Conservation (phyloP, 2,329 filamentous ascomycete genomes). For the Aphanoascus verrucosus region DNA sequence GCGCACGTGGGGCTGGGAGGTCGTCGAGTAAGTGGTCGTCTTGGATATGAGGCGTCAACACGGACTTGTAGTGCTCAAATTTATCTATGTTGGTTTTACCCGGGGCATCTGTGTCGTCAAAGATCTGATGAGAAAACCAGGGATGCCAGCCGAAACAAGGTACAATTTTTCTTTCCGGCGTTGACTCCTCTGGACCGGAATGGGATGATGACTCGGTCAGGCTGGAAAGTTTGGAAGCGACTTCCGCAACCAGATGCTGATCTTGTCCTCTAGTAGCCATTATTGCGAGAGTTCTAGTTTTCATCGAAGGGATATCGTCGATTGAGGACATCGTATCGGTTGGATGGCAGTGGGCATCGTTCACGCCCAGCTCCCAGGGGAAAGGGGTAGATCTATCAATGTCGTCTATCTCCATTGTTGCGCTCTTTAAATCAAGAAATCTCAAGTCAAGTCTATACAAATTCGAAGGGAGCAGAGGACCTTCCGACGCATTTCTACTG, state of each 20-base stretch:
- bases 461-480: not conserved
- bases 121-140: conserved; percentile 56
- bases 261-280: conserved; percentile 55
- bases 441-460: not conserved
- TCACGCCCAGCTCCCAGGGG: conserved; percentile 53
- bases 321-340: conserved; percentile 53
- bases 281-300: conserved; percentile 47
- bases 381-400: conserved; percentile 27
- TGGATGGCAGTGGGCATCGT: conserved; percentile 56
- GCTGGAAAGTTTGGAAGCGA: conserved; percentile 12
- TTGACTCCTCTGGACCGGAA: not conserved
- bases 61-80: conserved; percentile 43
- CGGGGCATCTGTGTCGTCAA: conserved; percentile 30
- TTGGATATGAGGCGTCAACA: conserved; percentile 42
- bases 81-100: conserved; percentile 24
- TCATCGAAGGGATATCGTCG: conserved; percentile 46
- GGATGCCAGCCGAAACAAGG: conserved; percentile 59
- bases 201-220: not conserved
- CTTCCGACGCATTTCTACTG: not conserved
- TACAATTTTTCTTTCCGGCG: conserved; percentile 37
- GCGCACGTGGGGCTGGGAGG: conserved; percentile 45
- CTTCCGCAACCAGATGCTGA: conserved; percentile 45
- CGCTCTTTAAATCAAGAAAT: not conserved
- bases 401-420: conserved; percentile 1
- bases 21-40: conserved; percentile 40